Evolutionary conservation across 345 rosid genomes (phyloP), one percentile per base, ranked within the genome.

Genomic region (Carallia brachiata): DNA sequence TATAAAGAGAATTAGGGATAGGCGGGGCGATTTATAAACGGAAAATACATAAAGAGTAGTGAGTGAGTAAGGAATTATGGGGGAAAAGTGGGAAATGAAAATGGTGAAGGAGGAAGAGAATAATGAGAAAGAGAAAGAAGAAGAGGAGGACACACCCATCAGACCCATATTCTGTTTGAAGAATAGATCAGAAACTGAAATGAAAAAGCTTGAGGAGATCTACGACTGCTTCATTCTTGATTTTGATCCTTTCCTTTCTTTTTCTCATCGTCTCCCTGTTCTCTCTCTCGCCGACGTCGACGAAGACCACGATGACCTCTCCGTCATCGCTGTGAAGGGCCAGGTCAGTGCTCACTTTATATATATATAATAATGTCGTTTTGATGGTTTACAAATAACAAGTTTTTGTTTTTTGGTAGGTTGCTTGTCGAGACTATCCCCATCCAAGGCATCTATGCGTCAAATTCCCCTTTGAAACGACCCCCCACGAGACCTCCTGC

Each of bases 341-440:
- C 62, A 75, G 78, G 84, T 84, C 44, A 32, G 62, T 19, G 23
- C 57, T 27, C 5, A 1, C 36, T 73, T 2, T 16, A 50, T 7
- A 10, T 54, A 23, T 7, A 0, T 18, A 7, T 23, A 28, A 23
- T 36, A 18, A 6, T 28, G 19, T 39, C 7, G 19, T 2, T 2
- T 32, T 52, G 19, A 0, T 17, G 7, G 28, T 9, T 52, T 8
- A 55, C 18, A 5, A 17, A n/a, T 52, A 3, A 55, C 7, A 34
- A 16, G 23, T 1, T 50, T 10, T 23, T 13, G 16, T 48, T 53
- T 2, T 8, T 70, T 52, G 13, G 7, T 50, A 85, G 93, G 87
- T 91, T 31, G 97, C 93, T 52, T 89, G 91, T 60, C 84, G 97
- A 79, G 96, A 89, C 62, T 89, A 82, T 44, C 92, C 96, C 19